These are phyloP conservation scores for Chenopodium quinoa DNA, from an alignment of 148 eudicot genomes.

Conservation along the genomic window DNA sequence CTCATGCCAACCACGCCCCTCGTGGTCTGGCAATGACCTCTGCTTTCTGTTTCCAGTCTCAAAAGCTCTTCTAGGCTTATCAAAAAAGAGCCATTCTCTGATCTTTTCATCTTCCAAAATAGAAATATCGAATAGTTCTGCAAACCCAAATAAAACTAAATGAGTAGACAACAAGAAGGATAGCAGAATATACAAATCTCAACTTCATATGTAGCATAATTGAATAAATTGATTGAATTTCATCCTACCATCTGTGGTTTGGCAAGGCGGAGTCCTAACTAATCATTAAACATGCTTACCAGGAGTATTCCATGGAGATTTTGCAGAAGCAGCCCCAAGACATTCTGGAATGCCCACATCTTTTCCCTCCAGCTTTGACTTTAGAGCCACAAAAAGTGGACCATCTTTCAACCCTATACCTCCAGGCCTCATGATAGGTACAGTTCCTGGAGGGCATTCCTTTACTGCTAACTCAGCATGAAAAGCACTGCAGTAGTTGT, in stretches of 20 bases:
- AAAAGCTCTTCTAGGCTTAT: conserved; percentile 54
- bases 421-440: conserved; percentile 49
- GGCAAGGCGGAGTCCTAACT: not conserved
- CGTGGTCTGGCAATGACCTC: conserved; percentile 49
- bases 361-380: conserved; percentile 43
- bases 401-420: conserved; percentile 50
- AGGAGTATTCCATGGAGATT: conserved; percentile 55
- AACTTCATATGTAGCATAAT: not conserved
- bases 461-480: conserved; percentile 42
- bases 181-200: not conserved
- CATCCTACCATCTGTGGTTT: not conserved
- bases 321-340: conserved; percentile 46
- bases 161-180: not conserved
- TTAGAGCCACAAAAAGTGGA: conserved; percentile 38
- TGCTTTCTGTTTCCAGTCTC: conserved; percentile 48
- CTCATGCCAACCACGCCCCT: conserved; percentile 61
- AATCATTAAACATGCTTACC: conserved; percentile 29
- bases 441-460: conserved; percentile 44
- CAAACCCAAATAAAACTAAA: conserved; percentile 5
- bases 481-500: conserved; percentile 42
- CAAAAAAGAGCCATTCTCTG: conserved; percentile 54
- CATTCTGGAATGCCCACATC: conserved; percentile 55
- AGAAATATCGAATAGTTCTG: conserved; percentile 43
- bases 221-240: not conserved
- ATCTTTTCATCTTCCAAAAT: conserved; percentile 39